These are phyloP conservation scores for Ramaria rubella DNA, from an alignment of 768 basidiomycete species.

Conservation along the genomic window DNA sequence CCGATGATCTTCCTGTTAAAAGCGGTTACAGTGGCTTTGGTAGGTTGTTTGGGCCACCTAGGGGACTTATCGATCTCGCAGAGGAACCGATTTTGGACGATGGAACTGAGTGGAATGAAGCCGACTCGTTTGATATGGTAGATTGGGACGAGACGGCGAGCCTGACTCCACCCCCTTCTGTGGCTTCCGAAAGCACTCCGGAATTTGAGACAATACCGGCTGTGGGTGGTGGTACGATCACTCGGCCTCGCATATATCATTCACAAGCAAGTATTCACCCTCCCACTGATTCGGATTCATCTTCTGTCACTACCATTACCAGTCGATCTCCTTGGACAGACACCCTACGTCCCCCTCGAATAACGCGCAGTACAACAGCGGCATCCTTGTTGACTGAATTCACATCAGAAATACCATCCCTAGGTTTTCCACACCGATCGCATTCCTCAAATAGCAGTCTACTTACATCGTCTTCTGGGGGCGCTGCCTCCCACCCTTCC, in stretches of 20 bases:
- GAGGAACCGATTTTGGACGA: constrained; percentile 48
- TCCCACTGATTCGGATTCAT: constrained; percentile 27
- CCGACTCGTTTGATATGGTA: constrained; percentile 52
- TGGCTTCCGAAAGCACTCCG: constrained; percentile 36
- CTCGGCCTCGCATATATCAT: constrained; percentile 79
- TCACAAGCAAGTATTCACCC: constrained; percentile 71
- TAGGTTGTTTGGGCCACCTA: constrained; percentile 43
- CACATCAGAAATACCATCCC: no score
- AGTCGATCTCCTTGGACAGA: constrained; percentile 29
- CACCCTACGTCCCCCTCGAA: background rate
- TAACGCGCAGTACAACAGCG: background rate
- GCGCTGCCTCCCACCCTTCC: background rate
- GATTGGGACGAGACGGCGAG: constrained; percentile 61
- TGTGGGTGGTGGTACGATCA: constrained; percentile 83
- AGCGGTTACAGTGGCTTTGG: constrained; percentile 76
- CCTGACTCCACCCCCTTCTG: constrained; percentile 26
- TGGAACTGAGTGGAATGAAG: constrained; percentile 40
- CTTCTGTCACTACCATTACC: background rate
- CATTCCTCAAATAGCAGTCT: background rate
- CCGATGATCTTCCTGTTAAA: constrained; percentile 83
- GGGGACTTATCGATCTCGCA: constrained; percentile 64
- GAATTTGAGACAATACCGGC: constrained; percentile 89
- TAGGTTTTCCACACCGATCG: background rate
- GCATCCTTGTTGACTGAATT: background rate
- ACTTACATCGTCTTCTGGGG: background rate